Evolutionary conservation across 495 filamentous ascomycete species (phyloP).

Genomic region (Lentithecium fluviatile): DNA sequence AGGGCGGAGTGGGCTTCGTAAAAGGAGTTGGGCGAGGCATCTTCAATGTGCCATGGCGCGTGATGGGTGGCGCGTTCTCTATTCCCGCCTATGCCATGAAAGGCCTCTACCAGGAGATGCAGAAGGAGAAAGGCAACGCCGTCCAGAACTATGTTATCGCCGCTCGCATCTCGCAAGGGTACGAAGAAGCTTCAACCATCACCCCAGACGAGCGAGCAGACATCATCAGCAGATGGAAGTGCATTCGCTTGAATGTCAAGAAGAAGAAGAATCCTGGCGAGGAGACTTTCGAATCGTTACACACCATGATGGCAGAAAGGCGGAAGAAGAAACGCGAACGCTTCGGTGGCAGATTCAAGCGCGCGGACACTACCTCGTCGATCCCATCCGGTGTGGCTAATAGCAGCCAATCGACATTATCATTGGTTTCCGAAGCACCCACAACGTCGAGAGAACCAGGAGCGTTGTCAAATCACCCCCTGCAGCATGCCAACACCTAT

Average conservation of each 20-base stretch:
- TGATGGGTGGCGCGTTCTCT: slow-evolving; percentile 35
- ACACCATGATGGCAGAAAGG: slow-evolving; percentile 40
- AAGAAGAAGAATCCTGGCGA: slow-evolving; percentile 54
- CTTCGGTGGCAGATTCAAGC: slow-evolving; percentile 19
- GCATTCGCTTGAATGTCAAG: slow-evolving; percentile 54
- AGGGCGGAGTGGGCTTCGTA: slow-evolving; percentile 39
- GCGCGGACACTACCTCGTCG: slow-evolving; percentile 14
- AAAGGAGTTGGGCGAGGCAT: slow-evolving; percentile 47
- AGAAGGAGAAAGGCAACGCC: slow-evolving; percentile 60
- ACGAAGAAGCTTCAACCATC: slow-evolving; percentile 55
- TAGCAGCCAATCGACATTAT: slow-evolving; percentile 15
- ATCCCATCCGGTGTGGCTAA: slow-evolving; percentile 13
- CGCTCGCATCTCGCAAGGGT: slow-evolving; percentile 69
- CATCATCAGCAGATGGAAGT: slow-evolving; percentile 59
- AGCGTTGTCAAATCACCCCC: neutral
- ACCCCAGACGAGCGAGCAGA: slow-evolving; percentile 56
- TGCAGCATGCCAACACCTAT: slow-evolving; percentile 19
- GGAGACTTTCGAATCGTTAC: slow-evolving; percentile 38
- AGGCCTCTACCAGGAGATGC: slow-evolving; percentile 71
- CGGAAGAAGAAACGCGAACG: slow-evolving; percentile 37
- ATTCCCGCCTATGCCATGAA: slow-evolving; percentile 39
- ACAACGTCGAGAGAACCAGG: neutral
- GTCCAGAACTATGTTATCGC: slow-evolving; percentile 71
- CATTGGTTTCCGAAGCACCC: neutral
- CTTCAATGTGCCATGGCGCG: slow-evolving; percentile 34